Conservation (phyloP, 2,329 filamentous ascomycete species). For the Fusarium chuoi region DNA sequence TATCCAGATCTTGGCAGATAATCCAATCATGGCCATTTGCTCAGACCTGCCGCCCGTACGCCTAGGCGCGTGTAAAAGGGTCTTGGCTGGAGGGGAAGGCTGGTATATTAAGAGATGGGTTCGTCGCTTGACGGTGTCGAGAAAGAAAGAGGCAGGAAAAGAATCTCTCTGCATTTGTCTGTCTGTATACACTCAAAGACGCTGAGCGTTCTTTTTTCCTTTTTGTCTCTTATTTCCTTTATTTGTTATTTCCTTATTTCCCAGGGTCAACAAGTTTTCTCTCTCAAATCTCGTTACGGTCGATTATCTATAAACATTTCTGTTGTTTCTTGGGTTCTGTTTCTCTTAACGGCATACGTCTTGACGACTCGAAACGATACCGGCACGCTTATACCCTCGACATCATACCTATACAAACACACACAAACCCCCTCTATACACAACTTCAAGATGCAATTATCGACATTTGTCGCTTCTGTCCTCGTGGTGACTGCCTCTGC, state of each 20-base stretch:
- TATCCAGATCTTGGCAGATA: conserved; percentile 18
- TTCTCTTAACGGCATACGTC: conserved; percentile 24
- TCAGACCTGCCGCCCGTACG: conserved; percentile 23
- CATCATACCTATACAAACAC: neutral
- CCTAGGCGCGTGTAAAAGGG: conserved; percentile 17
- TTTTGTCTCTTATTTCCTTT: conserved; percentile 31
- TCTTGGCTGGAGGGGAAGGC: conserved; percentile 14
- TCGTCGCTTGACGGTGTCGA: conserved; percentile 19
- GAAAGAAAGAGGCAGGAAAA: conserved; percentile 33
- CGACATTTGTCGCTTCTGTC: conserved; percentile 58
- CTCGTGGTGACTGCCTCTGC: conserved; percentile 58
- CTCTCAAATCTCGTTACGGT: conserved; percentile 19
- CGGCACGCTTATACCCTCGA: conserved; percentile 3
- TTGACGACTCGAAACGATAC: conserved; percentile 30
- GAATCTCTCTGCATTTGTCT: conserved; percentile 37
- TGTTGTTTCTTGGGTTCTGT: conserved; percentile 21
- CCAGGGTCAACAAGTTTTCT: conserved; percentile 25
- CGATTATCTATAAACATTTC: conserved; percentile 17
- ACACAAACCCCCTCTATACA: neutral
- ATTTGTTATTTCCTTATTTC: conserved; percentile 41
- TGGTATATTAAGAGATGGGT: conserved; percentile 44
- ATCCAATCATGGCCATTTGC: conserved; percentile 22
- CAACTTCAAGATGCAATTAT: conserved; percentile 60
- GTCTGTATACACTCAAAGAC: conserved; percentile 29
- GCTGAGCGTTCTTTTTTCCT: conserved; percentile 33